Evolutionary conservation across 1,284 basidiomycete species (phyloP), one percentile per base, ranked within the genome.

Genomic region (Fistulinella cinereoalba): DNA sequence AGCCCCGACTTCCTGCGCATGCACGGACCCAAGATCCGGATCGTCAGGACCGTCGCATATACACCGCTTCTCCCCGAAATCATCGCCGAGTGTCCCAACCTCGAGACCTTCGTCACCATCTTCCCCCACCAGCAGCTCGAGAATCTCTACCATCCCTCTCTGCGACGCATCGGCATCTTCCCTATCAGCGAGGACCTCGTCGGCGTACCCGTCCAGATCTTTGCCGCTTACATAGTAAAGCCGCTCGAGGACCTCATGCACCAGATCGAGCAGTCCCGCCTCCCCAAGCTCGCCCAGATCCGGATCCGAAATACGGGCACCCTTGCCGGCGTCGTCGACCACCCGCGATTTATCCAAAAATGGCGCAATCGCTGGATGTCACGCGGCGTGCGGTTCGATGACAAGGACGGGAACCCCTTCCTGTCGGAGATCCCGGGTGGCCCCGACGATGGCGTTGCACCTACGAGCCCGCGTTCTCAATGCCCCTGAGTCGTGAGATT

Each of bases 1-100:
- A 61, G 62, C 36, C 52, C 64, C 25, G 54, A 58, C 10, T 76
- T 75, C 48, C 58, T 75, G 49, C 42, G 49, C 12, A 59, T 62
- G 0, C 71, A 76, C 27, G 74, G 73, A 4, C 51, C 51, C 41
- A 75, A 75, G 55, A 63, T 75, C 31, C 61, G 61, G 18, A 56
- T 55, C 18, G 65, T 74, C 34, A 65, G 70, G 40, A 72, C 71
- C 3, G 62, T 64, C 39, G 46, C 66, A 46, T 24, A 64, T 55
- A 47, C 63, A 9, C 59, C 60, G 1, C 57, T 59, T 23, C 53
- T 75, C 8, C 66, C 69, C 3, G 57, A 58, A 34, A 64, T 66
- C 11, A 64, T 76, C 11, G 53, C 63, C 25, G 55, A 65, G 25
- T 67, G 71, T 39, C 57, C 68, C n/a, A 68, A 69, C 41, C 68